These are phyloP conservation scores for Globisporangium acanthophoron DNA, from an alignment of 352 stramenopile species.

Conservation along the genomic window DNA sequence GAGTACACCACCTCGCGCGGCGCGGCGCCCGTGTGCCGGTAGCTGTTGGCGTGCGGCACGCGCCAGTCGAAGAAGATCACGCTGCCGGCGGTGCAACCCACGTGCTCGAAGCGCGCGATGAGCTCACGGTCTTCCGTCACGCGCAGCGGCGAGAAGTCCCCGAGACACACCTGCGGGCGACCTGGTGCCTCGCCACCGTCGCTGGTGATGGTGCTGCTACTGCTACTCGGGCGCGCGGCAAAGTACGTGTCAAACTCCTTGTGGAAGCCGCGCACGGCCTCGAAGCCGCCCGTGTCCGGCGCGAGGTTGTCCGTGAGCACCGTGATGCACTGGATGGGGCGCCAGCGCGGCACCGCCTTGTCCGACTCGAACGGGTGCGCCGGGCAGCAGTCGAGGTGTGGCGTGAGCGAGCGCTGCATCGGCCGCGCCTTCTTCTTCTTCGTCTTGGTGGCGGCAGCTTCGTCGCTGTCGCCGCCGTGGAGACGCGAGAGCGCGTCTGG, in stretches of 20 bases:
- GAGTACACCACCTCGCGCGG: slow-evolving; percentile 84
- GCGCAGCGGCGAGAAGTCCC: slow-evolving; percentile 83
- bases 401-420: slow-evolving; percentile 84
- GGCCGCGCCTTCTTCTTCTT: slow-evolving; percentile 54
- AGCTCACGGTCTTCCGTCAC: slow-evolving; percentile 78
- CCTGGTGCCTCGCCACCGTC: slow-evolving; percentile 5
- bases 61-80: slow-evolving; percentile 88
- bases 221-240: background rate
- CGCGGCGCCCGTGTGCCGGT: slow-evolving; percentile 48
- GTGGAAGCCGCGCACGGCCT: slow-evolving; percentile 84
- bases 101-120: slow-evolving; percentile 65
- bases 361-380: slow-evolving; percentile 60
- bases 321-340: slow-evolving; percentile 87
- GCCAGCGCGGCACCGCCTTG: slow-evolving; percentile 74
- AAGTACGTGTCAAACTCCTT: slow-evolving; percentile 77
- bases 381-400: slow-evolving; percentile 87
- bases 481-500: slow-evolving; percentile 60
- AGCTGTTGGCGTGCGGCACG: slow-evolving; percentile 86
- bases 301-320: slow-evolving; percentile 68
- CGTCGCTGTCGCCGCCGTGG: slow-evolving; percentile 17
- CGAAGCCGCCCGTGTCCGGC: slow-evolving; percentile 77
- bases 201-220: slow-evolving; percentile 10
- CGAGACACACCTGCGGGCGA: slow-evolving; percentile 74
- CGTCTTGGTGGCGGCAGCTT: background rate
- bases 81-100: slow-evolving; percentile 57